Percentiles rank a stretch among this genome's conserved stretches.
These are phyloP conservation scores for Phaffomyces opuntiae DNA, from an alignment of 805 yeast genomes.

Conservation along the genomic window DNA sequence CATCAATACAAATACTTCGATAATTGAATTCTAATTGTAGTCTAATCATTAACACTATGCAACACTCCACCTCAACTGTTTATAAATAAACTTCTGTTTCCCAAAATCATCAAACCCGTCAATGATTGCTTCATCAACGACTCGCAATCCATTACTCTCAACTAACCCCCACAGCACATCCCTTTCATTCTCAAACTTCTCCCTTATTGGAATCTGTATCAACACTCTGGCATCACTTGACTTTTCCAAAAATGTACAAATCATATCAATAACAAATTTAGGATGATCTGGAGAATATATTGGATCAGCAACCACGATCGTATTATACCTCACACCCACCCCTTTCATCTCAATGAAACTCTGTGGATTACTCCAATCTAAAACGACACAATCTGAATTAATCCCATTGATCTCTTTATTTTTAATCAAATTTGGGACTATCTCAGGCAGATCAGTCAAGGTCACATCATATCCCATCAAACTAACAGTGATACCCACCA, in stretches of 20 bases:
- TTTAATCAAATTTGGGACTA: slow-evolving; percentile 55
- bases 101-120: slow-evolving; percentile 87
- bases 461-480: slow-evolving; percentile 35
- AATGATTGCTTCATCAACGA: slow-evolving; percentile 27
- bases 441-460: slow-evolving; percentile 76
- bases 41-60: no score
- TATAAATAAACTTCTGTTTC: slow-evolving; percentile 45
- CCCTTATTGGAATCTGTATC: slow-evolving; percentile 72
- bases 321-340: slow-evolving; percentile 35
- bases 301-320: slow-evolving; percentile 79
- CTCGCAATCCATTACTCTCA: slow-evolving; percentile 22
- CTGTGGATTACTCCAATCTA: slow-evolving; percentile 75
- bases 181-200: slow-evolving; percentile 60
- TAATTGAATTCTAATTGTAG: no score
- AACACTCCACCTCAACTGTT: slow-evolving; percentile 24
- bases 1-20: no score
- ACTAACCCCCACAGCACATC: slow-evolving; percentile 51
- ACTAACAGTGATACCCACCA: slow-evolving; percentile 70
- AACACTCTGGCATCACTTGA: slow-evolving; percentile 39
- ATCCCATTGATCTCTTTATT: slow-evolving; percentile 53
- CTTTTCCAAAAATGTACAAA: slow-evolving; percentile 37
- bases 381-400: slow-evolving; percentile 35
- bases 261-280: slow-evolving; percentile 55
- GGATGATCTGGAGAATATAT: slow-evolving; percentile 84
- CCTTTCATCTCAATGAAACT: slow-evolving; percentile 26